phyloP scores from a whole-genome alignment of 164 flowering plant species.

The Vitis riparia region DNA sequence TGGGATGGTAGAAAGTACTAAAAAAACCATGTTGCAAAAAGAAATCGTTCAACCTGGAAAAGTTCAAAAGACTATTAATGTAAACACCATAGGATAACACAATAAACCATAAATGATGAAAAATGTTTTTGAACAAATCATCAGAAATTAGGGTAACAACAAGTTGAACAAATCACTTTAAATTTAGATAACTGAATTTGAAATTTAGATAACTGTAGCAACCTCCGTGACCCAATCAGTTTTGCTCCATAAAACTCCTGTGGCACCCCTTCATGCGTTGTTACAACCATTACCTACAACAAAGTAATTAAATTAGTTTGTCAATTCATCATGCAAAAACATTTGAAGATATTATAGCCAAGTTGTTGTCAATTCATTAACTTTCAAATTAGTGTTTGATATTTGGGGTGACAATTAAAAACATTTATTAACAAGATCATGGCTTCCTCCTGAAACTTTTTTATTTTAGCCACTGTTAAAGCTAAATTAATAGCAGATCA shows the following conservation, averaged over 20 bases:
- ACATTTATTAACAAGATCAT: not conserved
- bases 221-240: constrained; percentile 91
- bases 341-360: not conserved
- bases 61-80: not conserved
- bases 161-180: too few species aligned
- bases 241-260: constrained; percentile 95
- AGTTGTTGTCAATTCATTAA: too few species aligned
- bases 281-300: constrained; percentile 91
- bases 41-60: not conserved
- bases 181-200: not conserved
- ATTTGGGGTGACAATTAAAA: not conserved
- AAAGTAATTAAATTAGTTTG: constrained; percentile 11
- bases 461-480: not conserved
- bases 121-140: not conserved
- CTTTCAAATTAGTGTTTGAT: too few species aligned
- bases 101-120: too few species aligned
- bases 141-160: not conserved
- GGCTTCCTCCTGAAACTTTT: not conserved
- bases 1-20: too few species aligned
- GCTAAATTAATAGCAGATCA: not conserved
- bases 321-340: not conserved
- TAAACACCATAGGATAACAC: too few species aligned
- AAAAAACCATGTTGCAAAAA: not conserved
- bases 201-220: constrained; percentile 1
- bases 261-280: constrained; percentile 98